phyloP scores from a whole-genome alignment of 202 grass and related monocot species.

The Panicum virgatum region DNA sequence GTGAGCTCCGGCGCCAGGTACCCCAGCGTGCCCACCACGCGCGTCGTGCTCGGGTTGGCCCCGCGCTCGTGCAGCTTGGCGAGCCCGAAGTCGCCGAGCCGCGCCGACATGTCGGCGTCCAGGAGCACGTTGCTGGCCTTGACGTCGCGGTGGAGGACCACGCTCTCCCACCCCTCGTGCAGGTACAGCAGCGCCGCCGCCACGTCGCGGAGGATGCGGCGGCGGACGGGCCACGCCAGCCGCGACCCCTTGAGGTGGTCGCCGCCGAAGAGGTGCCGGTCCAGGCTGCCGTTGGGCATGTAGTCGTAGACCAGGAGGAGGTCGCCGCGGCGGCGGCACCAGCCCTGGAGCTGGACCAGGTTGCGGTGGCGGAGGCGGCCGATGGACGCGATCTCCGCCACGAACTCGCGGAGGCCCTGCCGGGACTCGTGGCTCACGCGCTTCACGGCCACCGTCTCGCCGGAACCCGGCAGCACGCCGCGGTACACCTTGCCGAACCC shows the following conservation, averaged over 20 bases:
- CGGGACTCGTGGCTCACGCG: constrained; percentile 58
- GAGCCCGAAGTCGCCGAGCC: constrained; percentile 64
- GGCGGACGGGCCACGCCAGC: constrained; percentile 44
- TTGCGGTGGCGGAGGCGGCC: constrained; percentile 68
- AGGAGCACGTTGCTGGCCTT: constrained; percentile 71
- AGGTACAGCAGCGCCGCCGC: constrained; percentile 66
- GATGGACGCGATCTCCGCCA: constrained; percentile 71
- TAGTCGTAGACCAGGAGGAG: constrained; percentile 72
- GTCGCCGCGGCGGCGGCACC: constrained; percentile 62
- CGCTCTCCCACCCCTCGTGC: constrained; percentile 74
- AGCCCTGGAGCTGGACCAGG: constrained; percentile 69
- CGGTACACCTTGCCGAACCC: constrained; percentile 92
- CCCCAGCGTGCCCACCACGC: constrained; percentile 63
- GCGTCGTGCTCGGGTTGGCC: constrained; percentile 62
- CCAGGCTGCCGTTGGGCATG: constrained; percentile 70
- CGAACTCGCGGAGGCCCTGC: constrained; percentile 64
- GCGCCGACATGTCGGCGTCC: constrained; percentile 52
- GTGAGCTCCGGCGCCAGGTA: constrained; percentile 70
- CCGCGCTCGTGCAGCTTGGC: constrained; percentile 75
- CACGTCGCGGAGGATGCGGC: constrained; percentile 51
- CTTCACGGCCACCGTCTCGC: constrained; percentile 58
- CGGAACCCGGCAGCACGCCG: constrained; percentile 44
- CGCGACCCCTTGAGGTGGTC: neutral
- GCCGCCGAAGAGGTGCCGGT: constrained; percentile 49
- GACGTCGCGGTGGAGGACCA: constrained; percentile 69